Percentiles rank a stretch among this genome's conserved stretches.
phyloP scores from a whole-genome alignment of 495 filamentous ascomycete species.

The Baudoinia panamericana region DNA sequence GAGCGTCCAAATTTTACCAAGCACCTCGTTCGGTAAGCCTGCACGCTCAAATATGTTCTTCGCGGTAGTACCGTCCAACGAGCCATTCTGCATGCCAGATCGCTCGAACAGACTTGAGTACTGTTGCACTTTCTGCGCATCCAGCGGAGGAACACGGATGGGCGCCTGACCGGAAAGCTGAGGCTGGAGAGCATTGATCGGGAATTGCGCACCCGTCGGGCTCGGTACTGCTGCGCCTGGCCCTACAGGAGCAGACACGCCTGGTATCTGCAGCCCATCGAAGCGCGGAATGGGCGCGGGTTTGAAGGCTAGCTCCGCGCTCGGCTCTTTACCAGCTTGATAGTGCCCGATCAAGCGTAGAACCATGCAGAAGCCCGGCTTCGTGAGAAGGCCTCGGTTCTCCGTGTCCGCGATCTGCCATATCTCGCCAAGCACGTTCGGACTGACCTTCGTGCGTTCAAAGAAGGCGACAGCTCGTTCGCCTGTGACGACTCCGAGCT shows the following conservation, averaged over 20 bases:
- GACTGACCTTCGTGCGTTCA: constrained; percentile 80
- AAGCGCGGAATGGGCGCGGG: constrained; percentile 78
- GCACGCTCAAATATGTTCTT: constrained; percentile 93
- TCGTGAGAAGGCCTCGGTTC: constrained; percentile 85
- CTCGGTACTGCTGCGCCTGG: constrained; percentile 37
- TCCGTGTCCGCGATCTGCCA: constrained; percentile 98
- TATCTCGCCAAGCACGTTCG: constrained; percentile 85
- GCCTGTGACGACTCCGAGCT: constrained; percentile 85
- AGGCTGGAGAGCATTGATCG: constrained; percentile 34
- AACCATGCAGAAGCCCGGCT: constrained; percentile 79
- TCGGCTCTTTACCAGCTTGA: constrained; percentile 65
- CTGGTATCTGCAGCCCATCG: constrained; percentile 52
- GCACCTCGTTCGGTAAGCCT: constrained; percentile 72
- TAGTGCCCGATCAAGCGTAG: constrained; percentile 90
- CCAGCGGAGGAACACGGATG: constrained; percentile 80
- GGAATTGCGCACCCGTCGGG: constrained; percentile 25
- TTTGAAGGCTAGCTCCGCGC: constrained; percentile 56
- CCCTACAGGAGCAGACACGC: constrained; percentile 18
- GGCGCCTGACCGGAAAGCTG: constrained; percentile 42
- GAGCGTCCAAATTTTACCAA: constrained; percentile 89
- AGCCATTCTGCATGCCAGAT: constrained; percentile 61
- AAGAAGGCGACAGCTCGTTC: constrained; percentile 97
- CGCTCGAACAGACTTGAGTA: constrained; percentile 79
- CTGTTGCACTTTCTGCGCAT: constrained; percentile 75
- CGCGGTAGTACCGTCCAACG: constrained; percentile 64